Percentiles rank a stretch among this genome's conserved stretches.
Evolutionary conservation across 169 alveolate species (phyloP).

Genomic region (Cryptosporidium andersoni): DNA sequence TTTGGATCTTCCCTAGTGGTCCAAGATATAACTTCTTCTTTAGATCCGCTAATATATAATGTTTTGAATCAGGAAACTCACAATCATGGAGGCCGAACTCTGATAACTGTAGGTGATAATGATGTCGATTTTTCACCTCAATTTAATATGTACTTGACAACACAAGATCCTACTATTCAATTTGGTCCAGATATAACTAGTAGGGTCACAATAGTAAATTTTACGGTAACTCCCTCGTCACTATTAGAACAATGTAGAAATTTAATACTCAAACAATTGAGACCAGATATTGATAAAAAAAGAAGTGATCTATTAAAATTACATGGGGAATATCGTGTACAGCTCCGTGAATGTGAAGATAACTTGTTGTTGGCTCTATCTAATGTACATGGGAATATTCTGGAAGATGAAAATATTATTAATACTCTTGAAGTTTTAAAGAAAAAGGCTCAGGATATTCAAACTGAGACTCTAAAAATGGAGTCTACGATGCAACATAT

Average conservation of each 20-base stretch:
- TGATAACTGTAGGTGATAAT: constrained; percentile 95
- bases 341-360: constrained; percentile 95
- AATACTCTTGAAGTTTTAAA: constrained; percentile 91
- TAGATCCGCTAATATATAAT: constrained; percentile 89
- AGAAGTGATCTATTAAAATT: constrained; percentile 91
- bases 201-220: constrained; percentile 96
- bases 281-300: constrained; percentile 96
- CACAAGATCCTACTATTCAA: constrained; percentile 93
- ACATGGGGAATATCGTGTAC: constrained; percentile 91
- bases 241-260: constrained; percentile 91
- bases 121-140: constrained; percentile 95
- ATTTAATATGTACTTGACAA: constrained; percentile 92
- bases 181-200: constrained; percentile 97
- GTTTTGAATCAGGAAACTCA: constrained; percentile 95
- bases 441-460: constrained; percentile 91
- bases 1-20: constrained; percentile 95
- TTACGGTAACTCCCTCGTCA: constrained; percentile 95
- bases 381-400: constrained; percentile 93
- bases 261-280: constrained; percentile 90
- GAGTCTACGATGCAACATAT: constrained; percentile 93
- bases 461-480: constrained; percentile 88
- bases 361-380: constrained; percentile 92
- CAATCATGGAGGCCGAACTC: constrained; percentile 93
- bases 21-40: constrained; percentile 89
- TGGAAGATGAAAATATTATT: constrained; percentile 92